A percentile compares a stretch with the other conserved stretches of the same genome.
These are phyloP conservation scores for Mycena sanguinolenta DNA, from an alignment of 768 basidiomycete genomes.

Conservation along the genomic window DNA sequence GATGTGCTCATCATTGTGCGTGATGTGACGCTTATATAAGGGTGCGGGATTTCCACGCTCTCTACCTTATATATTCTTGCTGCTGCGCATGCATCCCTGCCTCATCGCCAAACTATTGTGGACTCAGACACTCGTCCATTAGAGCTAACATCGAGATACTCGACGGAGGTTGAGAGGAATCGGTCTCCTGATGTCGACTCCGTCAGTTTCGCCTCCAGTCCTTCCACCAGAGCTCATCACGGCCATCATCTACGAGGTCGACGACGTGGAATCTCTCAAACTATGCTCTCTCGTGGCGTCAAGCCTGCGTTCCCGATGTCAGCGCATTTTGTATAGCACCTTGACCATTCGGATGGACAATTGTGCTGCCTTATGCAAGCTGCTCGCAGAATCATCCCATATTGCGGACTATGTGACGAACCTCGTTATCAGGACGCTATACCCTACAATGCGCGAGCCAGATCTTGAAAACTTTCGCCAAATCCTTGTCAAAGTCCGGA, in stretches of 20 bases:
- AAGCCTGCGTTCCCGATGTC: not conserved
- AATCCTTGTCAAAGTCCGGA: not conserved
- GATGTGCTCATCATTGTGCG: too few relatives aligned
- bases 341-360: not conserved
- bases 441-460: too few relatives aligned
- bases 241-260: not conserved
- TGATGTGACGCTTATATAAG: too few relatives aligned
- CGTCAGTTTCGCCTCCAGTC: too few relatives aligned
- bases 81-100: too few relatives aligned
- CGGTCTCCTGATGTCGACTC: too few relatives aligned
- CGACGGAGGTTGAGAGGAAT: too few relatives aligned
- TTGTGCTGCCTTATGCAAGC: not conserved
- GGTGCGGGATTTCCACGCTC: too few relatives aligned
- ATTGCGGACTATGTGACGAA: not conserved
- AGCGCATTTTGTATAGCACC: not conserved
- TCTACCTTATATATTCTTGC: too few relatives aligned
- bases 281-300: not conserved
- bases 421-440: not conserved
- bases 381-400: not conserved
- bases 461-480: not conserved
- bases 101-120: too few relatives aligned
- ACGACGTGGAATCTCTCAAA: not conserved
- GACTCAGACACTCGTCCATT: too few relatives aligned
- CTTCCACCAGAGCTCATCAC: not conserved
- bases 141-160: too few relatives aligned